Evolutionary conservation across 768 basidiomycete species (phyloP), one percentile per base, ranked within the genome.

Genomic region (Kwoniella pini): DNA sequence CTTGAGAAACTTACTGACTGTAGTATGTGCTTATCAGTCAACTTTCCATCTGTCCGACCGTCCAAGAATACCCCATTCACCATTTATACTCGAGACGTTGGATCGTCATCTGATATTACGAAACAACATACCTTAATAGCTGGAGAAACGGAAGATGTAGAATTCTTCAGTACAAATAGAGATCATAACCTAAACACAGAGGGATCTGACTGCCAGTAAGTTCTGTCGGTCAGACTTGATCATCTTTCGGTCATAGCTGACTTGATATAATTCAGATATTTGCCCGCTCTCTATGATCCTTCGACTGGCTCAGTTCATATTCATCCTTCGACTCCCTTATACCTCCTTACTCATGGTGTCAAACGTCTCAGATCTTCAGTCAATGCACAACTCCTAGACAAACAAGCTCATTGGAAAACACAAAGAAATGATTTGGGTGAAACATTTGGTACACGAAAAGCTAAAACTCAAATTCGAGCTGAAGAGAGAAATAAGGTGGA

Each of bases 391-490:
- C 26, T 53, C 10, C 38, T 56, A 17, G 54, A 54, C 5, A n/a
- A 3, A 46, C 60, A 21, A 27, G 64, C 48, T 0, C 65, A 86
- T 60, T 85, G 84, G 58, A 80, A 83, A 39, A 83, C 86, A 51
- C 87, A 87, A 15, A 83, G 87, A 40, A 89, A 84, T 55, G 82
- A 85, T n/a, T 84, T 99, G 1, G 93, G 95, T 30, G 88, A 92
- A 76, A 85, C 89, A 1, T 99, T 99, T 65, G 95, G 95, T 21
- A 95, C 93, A 24, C 90, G 92, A 80, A 98, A 96, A 76, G 91
- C 92, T 44, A 88, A 91, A 77, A 85, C 85, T 10, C 86, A 85
- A 27, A 93, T 97, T 72, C 85, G 85, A 53, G 88, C 91, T 3
- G 84, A 84, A 54, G 92, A 94, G 79, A 84, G 95, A 65, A 95